These are phyloP conservation scores for Didymella keratinophila DNA, from an alignment of 2,329 filamentous ascomycete species.

Conservation along the genomic window DNA sequence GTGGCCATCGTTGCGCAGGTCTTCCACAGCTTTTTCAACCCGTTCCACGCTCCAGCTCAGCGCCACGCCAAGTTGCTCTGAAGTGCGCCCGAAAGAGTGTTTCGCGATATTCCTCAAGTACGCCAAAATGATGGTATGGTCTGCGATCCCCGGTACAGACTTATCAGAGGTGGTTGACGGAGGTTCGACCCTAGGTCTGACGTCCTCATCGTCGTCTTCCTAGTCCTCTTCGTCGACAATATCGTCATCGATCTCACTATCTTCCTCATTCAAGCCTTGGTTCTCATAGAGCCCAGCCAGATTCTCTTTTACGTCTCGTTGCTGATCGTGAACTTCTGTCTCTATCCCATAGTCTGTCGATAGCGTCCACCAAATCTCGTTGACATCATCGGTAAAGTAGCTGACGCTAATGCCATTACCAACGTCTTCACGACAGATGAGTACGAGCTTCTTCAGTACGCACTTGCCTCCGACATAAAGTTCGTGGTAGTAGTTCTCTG, in stretches of 20 bases:
- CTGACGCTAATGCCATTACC: conserved; percentile 10
- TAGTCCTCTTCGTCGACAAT: neutral
- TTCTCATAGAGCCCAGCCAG: conserved; percentile 16
- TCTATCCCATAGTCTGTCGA: conserved; percentile 11
- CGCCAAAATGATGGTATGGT: neutral
- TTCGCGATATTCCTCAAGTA: neutral
- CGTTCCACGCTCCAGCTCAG: neutral
- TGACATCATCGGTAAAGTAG: conserved; percentile 16
- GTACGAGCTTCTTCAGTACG: conserved; percentile 15
- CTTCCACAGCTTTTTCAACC: neutral
- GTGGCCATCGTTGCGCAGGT: neutral
- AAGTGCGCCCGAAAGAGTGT: neutral
- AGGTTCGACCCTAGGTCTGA: neutral
- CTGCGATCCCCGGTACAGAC: neutral
- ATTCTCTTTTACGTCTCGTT: conserved; percentile 5
- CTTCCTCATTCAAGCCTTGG: neutral
- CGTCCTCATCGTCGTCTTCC: neutral
- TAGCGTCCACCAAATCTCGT: conserved; percentile 20
- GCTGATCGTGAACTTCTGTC: conserved; percentile 22
- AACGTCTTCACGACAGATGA: conserved; percentile 27
- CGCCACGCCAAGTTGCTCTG: neutral
- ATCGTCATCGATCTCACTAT: neutral
- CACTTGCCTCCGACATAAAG: neutral
- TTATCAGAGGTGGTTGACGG: neutral
- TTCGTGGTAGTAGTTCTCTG: neutral